These are phyloP conservation scores for Chytridiales sp. DNA, from an alignment of 371 early-diverging fungal genomes.

Conservation along the genomic window DNA sequence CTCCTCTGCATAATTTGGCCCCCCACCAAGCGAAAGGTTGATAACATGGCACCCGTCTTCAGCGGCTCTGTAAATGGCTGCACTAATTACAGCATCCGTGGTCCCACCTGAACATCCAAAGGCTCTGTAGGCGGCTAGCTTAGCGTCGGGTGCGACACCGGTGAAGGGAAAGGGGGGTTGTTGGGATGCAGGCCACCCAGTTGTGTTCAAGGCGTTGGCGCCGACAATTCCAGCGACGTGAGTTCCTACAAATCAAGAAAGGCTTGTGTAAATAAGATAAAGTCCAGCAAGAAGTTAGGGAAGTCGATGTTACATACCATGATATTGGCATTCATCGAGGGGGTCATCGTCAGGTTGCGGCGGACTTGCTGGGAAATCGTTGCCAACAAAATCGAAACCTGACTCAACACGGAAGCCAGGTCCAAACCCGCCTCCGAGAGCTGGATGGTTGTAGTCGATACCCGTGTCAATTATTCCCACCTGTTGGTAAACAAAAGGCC, in stretches of 20 bases:
- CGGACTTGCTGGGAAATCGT: conserved; percentile 15
- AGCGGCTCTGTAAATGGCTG: conserved; percentile 63
- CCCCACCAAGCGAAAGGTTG: conserved; percentile 68
- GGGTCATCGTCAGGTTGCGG: conserved; percentile 51
- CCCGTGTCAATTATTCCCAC: conserved; percentile 54
- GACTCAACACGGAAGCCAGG: conserved; percentile 53
- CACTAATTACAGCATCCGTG: conserved; percentile 61
- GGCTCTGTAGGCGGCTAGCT: conserved; percentile 35
- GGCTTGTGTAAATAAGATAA: too few relatives aligned
- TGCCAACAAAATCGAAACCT: conserved; percentile 54
- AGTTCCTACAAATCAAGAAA: conserved; percentile 52
- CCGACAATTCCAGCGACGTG: conserved; percentile 64
- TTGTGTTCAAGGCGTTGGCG: conserved; percentile 36
- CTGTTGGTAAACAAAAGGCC: too few relatives aligned
- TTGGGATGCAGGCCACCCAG: neutral
- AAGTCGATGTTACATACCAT: conserved; percentile 32
- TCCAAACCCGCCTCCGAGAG: conserved; percentile 64
- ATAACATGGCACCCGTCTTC: conserved; percentile 57
- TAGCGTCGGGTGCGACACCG: conserved; percentile 43
- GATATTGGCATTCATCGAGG: conserved; percentile 52
- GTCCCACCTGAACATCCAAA: conserved; percentile 69
- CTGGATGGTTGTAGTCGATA: conserved; percentile 66
- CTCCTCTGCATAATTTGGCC: conserved; percentile 54
- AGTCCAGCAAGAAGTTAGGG: too few relatives aligned
- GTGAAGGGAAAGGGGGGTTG: conserved; percentile 19